Conservation (phyloP, 129 eudicot genomes). For the Calendula officinalis region DNA sequence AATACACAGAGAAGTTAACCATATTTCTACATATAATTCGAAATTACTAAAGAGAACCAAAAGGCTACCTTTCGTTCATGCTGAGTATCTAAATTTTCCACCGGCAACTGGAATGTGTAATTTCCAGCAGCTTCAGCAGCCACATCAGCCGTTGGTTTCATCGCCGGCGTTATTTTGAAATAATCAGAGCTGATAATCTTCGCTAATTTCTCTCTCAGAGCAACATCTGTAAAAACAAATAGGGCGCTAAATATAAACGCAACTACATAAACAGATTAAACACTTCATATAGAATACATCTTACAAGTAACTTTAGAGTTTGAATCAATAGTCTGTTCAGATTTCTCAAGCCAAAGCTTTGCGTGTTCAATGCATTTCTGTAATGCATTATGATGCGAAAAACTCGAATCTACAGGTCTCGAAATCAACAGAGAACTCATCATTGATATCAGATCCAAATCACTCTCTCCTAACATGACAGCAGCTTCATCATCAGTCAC, state of each 20-base stretch:
- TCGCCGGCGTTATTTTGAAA: conserved; percentile 60
- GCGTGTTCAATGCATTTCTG: conserved; percentile 69
- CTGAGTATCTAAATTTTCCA: conserved; percentile 39
- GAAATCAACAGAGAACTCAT: conserved; percentile 60
- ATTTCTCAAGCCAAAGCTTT: conserved; percentile 58
- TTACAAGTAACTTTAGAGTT: conserved; percentile 61
- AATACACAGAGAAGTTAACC: neutral
- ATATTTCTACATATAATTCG: neutral
- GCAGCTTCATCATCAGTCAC: conserved; percentile 82
- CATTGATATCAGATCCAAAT: conserved; percentile 71
- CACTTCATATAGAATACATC: too few relatives aligned
- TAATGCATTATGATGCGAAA: conserved; percentile 69
- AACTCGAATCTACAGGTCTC: conserved; percentile 54
- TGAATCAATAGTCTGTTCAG: conserved; percentile 51
- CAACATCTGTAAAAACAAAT: conserved; percentile 48
- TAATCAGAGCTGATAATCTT: conserved; percentile 72
- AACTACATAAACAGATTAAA: neutral
- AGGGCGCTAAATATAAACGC: neutral
- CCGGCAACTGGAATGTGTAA: conserved; percentile 54
- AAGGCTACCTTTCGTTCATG: conserved; percentile 53
- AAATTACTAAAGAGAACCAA: neutral
- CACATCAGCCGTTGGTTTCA: conserved; percentile 66
- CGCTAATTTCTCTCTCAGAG: conserved; percentile 60
- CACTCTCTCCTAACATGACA: conserved; percentile 63
- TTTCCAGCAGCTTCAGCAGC: conserved; percentile 62